Evolutionary conservation across 1,284 basidiomycete genomes (phyloP), one percentile per base, ranked within the genome.

Genomic region (Leccinum pachyderme): DNA sequence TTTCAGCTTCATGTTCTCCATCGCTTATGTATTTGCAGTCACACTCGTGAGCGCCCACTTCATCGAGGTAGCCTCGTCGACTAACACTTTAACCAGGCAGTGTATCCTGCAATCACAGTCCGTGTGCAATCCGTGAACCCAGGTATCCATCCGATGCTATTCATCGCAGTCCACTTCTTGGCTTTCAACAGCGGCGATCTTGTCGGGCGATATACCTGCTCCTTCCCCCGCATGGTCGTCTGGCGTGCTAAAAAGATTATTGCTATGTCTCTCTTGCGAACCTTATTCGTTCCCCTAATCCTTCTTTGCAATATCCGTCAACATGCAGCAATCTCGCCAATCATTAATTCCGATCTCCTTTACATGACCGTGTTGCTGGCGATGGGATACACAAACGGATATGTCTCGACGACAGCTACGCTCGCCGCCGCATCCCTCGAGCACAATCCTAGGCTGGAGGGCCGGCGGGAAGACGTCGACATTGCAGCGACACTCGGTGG

Each of bases 61-160:
- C 7, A 9, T 44, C n/a, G n/a, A 24, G 3, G 13, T 24, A 2
- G 18, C 31, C 6, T 22, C 22, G 12, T 53, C 5, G 11, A 48
- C 54, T 57, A 47, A 61, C 33, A 24, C 47, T 37, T 54, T 9
- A 33, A 32, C 37, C 58, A 95, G 93, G 81, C 91, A 31, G 85
- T 95, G 43, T 95, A 86, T 72, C 93, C 93, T 3, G 82, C 92
- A 0, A 87, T 94, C 55, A 94, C 93, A 3, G 82, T 86, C 4
- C 87, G 87, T 0, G 82, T 95, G 50, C 70, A 72, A 29, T 82
- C 93, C 1, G 83, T 82, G 3, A 84, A 84, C 58, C 79, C 82
- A n/a, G 60, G 63, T 33, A 79, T 76, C 11, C 83, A 83, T 61
- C 83, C 84, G 0, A 74, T 89, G 18, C 71, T 91, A 18, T 90